Evolutionary conservation across 371 early-diverging fungal genomes (phyloP), one percentile per base, ranked within the genome.

Genomic region (Rhizopus sp.): DNA sequence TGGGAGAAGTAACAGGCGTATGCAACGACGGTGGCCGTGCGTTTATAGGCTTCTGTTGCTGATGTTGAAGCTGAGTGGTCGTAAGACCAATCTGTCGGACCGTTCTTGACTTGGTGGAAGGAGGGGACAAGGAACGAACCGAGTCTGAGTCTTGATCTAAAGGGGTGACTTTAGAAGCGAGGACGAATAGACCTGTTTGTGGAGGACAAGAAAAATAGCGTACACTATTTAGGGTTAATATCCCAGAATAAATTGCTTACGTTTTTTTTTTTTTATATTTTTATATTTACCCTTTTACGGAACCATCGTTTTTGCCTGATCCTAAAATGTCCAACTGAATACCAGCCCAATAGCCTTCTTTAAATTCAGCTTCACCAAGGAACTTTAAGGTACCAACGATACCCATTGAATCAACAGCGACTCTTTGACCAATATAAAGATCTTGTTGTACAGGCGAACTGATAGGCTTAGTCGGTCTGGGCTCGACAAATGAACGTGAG

Each of bases 281-380:
- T 42, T 38, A 13, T n/a, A 58, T 75, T 55, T 76, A 80, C 77
- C 89, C 92, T 31, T 70, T 73, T 23, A 86, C 86, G 10, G 76
- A 75, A 15, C 92, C 92, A 53, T 88, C 83, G 64, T 92, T 91
- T 62, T 92, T 92, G 37, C 92, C 92, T 33, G 82, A 72, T 15
- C 87, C 89, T 5, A 62, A 59, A 32, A 72, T 64, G 54, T 91
- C 90, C 6, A 92, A 67, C 64, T 88, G 88, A 50, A 92, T 80
- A 31, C 92, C 92, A 9, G 89, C 92, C 92, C 92, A 92, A 1
- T 77, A 60, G 5, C 92, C 92, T 37, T 77, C 78, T 66, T 88
- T 89, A 51, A 84, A 83, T 50, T 86, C 75, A 33, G 86, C 81
- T 12, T 83, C 81, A n/a, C 92, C 92, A 31, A 92, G 50, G 66